phyloP scores from a whole-genome alignment of 331 rosid genomes.

The Telfairia occidentalis region DNA sequence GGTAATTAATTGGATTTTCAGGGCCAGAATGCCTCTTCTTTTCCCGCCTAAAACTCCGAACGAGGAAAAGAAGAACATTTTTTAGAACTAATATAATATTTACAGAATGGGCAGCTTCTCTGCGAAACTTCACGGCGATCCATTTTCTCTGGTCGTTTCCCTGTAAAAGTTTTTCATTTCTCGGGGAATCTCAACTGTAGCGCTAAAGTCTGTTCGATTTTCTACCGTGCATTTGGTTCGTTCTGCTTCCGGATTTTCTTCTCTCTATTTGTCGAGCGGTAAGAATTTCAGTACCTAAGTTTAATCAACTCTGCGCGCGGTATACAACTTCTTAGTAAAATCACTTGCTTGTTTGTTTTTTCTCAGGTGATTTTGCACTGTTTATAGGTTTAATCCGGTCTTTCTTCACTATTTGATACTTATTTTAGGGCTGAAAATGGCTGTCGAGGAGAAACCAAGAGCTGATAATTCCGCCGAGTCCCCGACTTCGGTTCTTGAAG shows the following conservation, averaged over 20 bases:
- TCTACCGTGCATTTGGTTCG: neutral
- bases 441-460: conserved; percentile 19
- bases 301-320: neutral
- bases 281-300: neutral
- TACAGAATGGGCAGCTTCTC: neutral
- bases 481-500: conserved; percentile 75
- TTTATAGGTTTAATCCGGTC: neutral
- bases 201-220: neutral
- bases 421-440: conserved; percentile 50
- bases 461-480: conserved; percentile 44
- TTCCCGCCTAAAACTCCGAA: conserved; percentile 9
- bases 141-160: neutral
- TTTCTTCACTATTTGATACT: neutral
- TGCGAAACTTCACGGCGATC: conserved; percentile 7
- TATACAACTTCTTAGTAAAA: neutral
- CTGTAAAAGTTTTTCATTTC: neutral
- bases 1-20: neutral
- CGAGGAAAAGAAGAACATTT: neutral
- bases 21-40: neutral
- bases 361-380: neutral
- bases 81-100: neutral
- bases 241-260: neutral
- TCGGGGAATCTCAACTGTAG: neutral
- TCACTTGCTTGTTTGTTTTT: neutral
- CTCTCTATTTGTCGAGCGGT: neutral